These are phyloP conservation scores for Globisporangium rhizosaccharum DNA, from an alignment of 352 stramenopile species.

Conservation along the genomic window DNA sequence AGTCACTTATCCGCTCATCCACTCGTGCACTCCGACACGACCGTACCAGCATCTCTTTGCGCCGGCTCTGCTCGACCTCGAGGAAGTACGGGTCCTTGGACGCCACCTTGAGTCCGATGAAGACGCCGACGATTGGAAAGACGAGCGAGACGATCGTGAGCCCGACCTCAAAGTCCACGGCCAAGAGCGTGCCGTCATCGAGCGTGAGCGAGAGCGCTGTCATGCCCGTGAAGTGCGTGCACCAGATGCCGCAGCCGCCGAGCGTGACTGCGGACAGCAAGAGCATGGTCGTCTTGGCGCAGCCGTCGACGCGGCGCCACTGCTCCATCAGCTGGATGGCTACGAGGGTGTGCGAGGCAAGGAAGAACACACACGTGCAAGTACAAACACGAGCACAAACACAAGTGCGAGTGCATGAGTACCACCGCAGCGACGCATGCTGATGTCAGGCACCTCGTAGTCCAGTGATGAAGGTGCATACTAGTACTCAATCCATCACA, in stretches of 20 bases:
- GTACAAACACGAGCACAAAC: not conserved
- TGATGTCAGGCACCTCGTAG: too few relatives aligned
- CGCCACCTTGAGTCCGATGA: constrained; percentile 43
- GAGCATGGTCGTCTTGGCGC: constrained; percentile 34
- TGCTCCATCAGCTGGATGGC: constrained; percentile 71
- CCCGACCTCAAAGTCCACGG: constrained; percentile 45
- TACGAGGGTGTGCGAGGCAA: constrained; percentile 8
- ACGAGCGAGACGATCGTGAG: constrained; percentile 53
- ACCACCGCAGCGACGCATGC: too few relatives aligned
- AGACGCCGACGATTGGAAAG: constrained; percentile 47
- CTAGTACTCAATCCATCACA: too few relatives aligned
- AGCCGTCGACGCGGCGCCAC: constrained; percentile 30
- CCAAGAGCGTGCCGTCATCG: constrained; percentile 29
- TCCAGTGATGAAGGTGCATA: too few relatives aligned
- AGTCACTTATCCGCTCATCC: not conserved
- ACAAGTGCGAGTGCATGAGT: not conserved
- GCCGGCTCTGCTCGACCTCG: constrained; percentile 39
- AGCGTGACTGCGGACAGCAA: constrained; percentile 32
- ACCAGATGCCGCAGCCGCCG: constrained; percentile 58
- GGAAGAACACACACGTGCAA: not conserved
- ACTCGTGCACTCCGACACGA: not conserved
- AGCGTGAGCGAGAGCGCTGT: constrained; percentile 31
- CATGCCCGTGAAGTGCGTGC: constrained; percentile 71
- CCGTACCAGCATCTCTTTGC: constrained; percentile 21
- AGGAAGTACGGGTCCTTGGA: constrained; percentile 58